Evolutionary conservation across 148 eudicot genomes (phyloP).

Genomic region (Chenopodium album): DNA sequence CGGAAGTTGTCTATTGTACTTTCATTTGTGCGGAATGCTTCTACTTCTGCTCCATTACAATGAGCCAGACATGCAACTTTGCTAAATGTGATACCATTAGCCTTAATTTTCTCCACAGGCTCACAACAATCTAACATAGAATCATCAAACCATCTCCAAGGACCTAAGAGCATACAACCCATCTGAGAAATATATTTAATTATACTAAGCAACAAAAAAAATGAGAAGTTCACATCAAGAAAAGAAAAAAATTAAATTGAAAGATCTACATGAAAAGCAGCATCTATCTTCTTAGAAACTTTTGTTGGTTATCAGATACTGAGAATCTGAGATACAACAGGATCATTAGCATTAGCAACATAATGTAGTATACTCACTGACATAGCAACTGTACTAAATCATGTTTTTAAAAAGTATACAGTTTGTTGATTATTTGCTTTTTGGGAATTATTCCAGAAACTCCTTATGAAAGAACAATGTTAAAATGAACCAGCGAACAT

Average conservation of each 20-base stretch:
- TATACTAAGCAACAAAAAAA: not conserved
- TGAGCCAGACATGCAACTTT: slow-evolving; percentile 52
- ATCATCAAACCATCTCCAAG: slow-evolving; percentile 62
- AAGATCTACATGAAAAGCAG: not conserved
- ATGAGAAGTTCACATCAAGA: not conserved
- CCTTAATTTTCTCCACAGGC: slow-evolving; percentile 46
- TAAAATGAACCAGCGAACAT: not conserved
- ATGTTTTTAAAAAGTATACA: not conserved
- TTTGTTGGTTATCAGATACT: not conserved
- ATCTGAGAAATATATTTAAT: not conserved
- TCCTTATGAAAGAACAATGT: not conserved
- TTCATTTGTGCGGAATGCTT: slow-evolving; percentile 42
- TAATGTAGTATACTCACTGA: not conserved
- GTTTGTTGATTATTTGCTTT: not conserved
- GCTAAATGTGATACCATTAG: slow-evolving; percentile 42
- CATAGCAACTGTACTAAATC: not conserved
- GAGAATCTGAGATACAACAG: not conserved
- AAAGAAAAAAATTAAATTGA: not conserved
- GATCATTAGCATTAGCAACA: not conserved
- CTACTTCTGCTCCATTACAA: slow-evolving; percentile 53
- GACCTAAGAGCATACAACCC: slow-evolving; percentile 32
- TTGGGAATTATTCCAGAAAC: not conserved
- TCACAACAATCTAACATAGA: slow-evolving; percentile 58
- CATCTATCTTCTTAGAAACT: not conserved
- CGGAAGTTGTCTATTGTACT: slow-evolving; percentile 39